These are phyloP conservation scores for Phycomyces blakesleeanus DNA, from an alignment of 192 early-diverging fungal species.

Conservation along the genomic window DNA sequence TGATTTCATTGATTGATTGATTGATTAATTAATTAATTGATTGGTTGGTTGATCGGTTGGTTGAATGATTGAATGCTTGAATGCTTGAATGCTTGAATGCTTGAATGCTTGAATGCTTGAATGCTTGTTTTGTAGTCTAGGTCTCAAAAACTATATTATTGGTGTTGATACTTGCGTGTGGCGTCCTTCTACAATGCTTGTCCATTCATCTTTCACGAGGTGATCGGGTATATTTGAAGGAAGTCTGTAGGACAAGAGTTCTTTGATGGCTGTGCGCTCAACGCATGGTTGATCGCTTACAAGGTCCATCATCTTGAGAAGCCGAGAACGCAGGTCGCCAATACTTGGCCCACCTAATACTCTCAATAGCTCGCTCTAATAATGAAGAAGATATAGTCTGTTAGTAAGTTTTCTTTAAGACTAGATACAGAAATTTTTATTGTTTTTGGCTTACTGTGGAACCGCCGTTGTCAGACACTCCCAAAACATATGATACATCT, in stretches of 20 bases:
- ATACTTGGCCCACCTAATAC: conserved; percentile 74
- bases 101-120: too few relatives aligned
- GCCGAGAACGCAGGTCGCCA: conserved; percentile 68
- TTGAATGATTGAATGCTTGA: too few relatives aligned
- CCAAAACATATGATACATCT: conserved; percentile 61
- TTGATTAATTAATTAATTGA: too few relatives aligned
- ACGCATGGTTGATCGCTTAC: conserved; percentile 41
- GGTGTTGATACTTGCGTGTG: conserved; percentile 49
- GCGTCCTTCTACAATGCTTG: conserved; percentile 65
- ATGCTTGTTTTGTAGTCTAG: too few relatives aligned
- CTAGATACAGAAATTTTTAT: conserved; percentile 5
- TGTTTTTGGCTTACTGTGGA: conserved; percentile 35
- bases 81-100: too few relatives aligned
- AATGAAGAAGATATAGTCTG: neutral
- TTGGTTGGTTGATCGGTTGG: too few relatives aligned
- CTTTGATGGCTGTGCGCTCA: conserved; percentile 61
- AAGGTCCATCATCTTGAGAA: conserved; percentile 63
- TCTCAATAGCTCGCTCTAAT: conserved; percentile 59
- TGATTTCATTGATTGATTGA: too few relatives aligned
- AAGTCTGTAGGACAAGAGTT: conserved; percentile 65
- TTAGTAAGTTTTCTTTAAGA: neutral
- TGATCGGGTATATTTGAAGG: conserved; percentile 46
- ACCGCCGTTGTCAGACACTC: conserved; percentile 71
- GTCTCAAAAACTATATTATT: too few relatives aligned
- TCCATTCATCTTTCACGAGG: conserved; percentile 67